Evolutionary conservation across 495 filamentous ascomycete species (phyloP).

Genomic region (Penicillium coffeae): DNA sequence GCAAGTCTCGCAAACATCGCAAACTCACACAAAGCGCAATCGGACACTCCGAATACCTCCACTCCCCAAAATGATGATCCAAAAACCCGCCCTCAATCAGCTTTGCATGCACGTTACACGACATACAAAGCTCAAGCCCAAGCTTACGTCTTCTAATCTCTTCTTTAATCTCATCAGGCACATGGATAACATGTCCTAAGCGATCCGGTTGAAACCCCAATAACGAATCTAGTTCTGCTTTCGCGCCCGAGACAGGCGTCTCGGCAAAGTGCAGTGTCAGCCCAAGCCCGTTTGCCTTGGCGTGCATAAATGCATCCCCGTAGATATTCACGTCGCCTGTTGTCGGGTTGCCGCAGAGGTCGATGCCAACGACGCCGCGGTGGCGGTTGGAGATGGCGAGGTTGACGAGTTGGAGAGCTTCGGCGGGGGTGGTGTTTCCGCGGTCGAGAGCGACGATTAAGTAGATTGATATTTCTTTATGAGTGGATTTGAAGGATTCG

Average conservation of each 20-base stretch:
- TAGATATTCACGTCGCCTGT: slow-evolving; percentile 57
- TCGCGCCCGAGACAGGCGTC: slow-evolving; percentile 45
- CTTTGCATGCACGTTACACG: slow-evolving; percentile 75
- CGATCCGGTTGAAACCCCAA: slow-evolving; percentile 65
- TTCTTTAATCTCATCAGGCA: slow-evolving; percentile 51
- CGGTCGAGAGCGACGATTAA: slow-evolving; percentile 79
- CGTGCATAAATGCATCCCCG: slow-evolving; percentile 51
- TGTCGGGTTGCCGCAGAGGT: slow-evolving; percentile 75
- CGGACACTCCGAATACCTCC: slow-evolving; percentile 51
- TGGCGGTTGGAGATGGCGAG: slow-evolving; percentile 54
- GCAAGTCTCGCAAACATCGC: too few species aligned
- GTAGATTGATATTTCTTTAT: slow-evolving; percentile 48
- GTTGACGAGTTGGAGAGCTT: slow-evolving; percentile 58
- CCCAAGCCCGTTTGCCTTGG: slow-evolving; percentile 49
- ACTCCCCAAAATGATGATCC: slow-evolving; percentile 72
- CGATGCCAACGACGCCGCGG: slow-evolving; percentile 67
- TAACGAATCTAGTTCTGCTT: slow-evolving; percentile 56
- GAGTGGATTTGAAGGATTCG: slow-evolving; percentile 31
- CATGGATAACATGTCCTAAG: slow-evolving; percentile 77
- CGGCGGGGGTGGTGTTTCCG: slow-evolving; percentile 45
- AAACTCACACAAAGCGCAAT: slow-evolving; percentile 57
- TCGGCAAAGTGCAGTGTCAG: slow-evolving; percentile 82
- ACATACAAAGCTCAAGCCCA: slow-evolving; percentile 73
- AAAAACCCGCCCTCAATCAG: slow-evolving; percentile 65
- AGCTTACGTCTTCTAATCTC: slow-evolving; percentile 52